These are phyloP conservation scores for Aurinia saxatilis DNA, from an alignment of 345 rosid species.

Conservation along the genomic window DNA sequence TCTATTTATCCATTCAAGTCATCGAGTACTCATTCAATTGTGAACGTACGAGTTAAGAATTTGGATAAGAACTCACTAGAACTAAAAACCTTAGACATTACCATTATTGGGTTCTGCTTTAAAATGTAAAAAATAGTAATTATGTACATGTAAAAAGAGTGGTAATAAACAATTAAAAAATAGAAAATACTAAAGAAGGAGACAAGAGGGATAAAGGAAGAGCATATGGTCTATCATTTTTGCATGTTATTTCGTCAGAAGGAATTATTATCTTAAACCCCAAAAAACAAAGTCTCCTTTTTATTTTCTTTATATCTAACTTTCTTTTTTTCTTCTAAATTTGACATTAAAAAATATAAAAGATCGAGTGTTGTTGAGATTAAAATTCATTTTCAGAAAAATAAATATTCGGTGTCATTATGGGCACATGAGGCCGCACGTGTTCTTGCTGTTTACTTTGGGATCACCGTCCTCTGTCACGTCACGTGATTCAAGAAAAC, in stretches of 20 bases:
- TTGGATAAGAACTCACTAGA: not conserved
- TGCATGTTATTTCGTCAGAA: conserved; percentile 34
- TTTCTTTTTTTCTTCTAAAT: not conserved
- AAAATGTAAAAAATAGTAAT: not conserved
- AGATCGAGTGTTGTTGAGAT: conserved; percentile 16
- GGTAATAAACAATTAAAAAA: not conserved
- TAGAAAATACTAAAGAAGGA: conserved; percentile 11
- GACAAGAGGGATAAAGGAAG: conserved; percentile 31
- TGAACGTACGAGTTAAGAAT: not conserved
- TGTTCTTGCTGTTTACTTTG: conserved; percentile 42
- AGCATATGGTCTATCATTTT: conserved; percentile 31
- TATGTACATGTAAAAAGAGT: not conserved
- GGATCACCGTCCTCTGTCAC: conserved; percentile 47
- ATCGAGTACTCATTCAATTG: not conserved
- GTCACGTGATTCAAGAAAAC: conserved; percentile 45
- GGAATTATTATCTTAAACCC: conserved; percentile 7
- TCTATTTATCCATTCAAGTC: not conserved
- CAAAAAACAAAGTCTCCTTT: conserved; percentile 5
- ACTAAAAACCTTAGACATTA: not conserved
- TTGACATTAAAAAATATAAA: not conserved
- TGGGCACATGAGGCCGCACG: conserved; percentile 53
- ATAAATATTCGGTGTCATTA: conserved; percentile 26
- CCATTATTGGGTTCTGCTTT: not conserved
- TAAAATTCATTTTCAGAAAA: conserved; percentile 1
- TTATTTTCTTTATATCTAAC: not conserved